Evolutionary conservation across 2,329 filamentous ascomycete species (phyloP), one percentile per base, ranked within the genome.

Genomic region (Fusarium avenaceum): DNA sequence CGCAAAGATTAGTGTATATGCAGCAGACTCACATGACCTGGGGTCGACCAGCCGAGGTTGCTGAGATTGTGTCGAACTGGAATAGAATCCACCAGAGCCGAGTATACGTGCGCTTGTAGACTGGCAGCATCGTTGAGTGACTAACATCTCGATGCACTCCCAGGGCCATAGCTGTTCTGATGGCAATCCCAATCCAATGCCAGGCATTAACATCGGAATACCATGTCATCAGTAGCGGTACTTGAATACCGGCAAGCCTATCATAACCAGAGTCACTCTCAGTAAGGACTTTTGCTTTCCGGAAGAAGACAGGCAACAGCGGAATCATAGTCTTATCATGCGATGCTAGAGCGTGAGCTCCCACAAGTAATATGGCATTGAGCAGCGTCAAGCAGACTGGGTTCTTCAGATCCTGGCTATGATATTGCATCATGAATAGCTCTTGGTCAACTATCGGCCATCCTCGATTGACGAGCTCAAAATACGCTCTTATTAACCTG

Each of bases 141-240:
- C 42, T 62, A 1, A 42, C 40, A 6, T 62, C 58, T 1, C 58
- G 47, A n/a, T 62, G 58, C 2, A 62, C 8, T 4, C 57, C 58
- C 6, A 62, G 7, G 2, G 58, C 58, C 57, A 62, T 62, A 4
- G 58, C 58, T 7, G 58, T 62, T 26, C 58, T 54, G 0, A 19
- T 55, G 1, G 58, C 57, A 22, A 62, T 54, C 3, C 58, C 58
- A 28, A 62, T 62, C 58, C 58, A 62, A n/a, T 62, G 33, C 58
- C 58, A 62, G 3, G 58, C 47, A 13, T 62, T 55, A 4, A 35
- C 47, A 3, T 62, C 58, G 7, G 57, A 55, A 47, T 62, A 47
- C 58, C 58, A 62, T 2, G 58, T 62, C 24, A 62, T n/a, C 1
- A 62, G 8, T 0, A 62, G 35, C 0, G 57, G 57, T 0, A 62